Base-by-base conservation (phyloP, 177 flowering plant genomes). In the Vitis hybrid region DNA sequence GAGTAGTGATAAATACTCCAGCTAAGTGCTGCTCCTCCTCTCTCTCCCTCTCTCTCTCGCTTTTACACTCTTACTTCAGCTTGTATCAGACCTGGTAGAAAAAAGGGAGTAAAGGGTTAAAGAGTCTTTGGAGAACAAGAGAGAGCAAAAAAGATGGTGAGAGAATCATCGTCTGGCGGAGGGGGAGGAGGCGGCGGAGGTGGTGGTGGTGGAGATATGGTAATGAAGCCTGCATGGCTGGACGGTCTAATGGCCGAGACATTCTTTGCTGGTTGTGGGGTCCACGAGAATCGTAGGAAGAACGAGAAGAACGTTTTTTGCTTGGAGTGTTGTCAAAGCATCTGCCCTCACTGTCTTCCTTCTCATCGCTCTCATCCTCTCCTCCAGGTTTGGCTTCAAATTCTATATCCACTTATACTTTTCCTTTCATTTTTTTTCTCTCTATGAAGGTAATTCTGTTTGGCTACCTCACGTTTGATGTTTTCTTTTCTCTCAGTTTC, bases 261-360 rank as follows among this genome's bases (percentile, higher is more conserved):
- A 51, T 85, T 83, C 82, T 86, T 88, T 67, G 85, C 64, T 2
- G 70, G 18, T 0, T 88, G 91, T 78, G 83, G 81, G 77, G 57
- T 63, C 80, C 90, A 87, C 61, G 76, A 80, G 29, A 79, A 53
- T 65, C 53, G 67, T 49, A 77, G 82, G 79, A 87, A 85, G 78
- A 87, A 80, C 67, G 90, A 87, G 81, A 87, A 83, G 81, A 87
- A 86, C 80, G 72, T 87, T 53, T 87, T 82, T 63, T 87, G 90
- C 82, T 75, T 85, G 76, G 79, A 72, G 65, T 87, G 90, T 65
- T 85, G 86, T 71, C 75, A 55, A 2, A 77, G 82, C 70, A 73
- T 87, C 49, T 87, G 90, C 81, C 84, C 87, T 72, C 90, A 85
- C 86, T 87, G 90, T 66, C 83, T 87, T 60, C 83, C 85, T 70